These are phyloP conservation scores for Paulownia fortunei DNA, from an alignment of 257 asterid species.

Conservation along the genomic window DNA sequence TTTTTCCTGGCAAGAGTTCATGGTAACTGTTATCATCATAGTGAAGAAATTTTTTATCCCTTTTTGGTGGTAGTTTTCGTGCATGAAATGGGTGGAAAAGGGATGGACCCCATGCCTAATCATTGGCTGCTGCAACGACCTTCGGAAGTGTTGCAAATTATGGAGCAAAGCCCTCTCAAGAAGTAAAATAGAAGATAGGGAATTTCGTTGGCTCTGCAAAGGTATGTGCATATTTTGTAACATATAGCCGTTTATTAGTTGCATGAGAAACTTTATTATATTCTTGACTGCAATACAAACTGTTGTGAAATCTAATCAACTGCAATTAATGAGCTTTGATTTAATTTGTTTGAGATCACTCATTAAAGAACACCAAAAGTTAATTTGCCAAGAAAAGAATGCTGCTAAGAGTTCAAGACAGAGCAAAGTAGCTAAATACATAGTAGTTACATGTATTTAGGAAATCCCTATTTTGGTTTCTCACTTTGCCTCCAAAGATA, in stretches of 20 bases:
- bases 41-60: background rate
- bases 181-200: background rate
- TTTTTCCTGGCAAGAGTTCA: background rate
- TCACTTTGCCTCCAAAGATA: background rate
- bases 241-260: background rate
- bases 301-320: background rate
- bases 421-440: background rate
- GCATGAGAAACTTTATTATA: background rate
- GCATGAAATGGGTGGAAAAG: background rate
- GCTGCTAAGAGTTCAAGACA: background rate
- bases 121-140: background rate
- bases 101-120: background rate
- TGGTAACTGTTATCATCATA: background rate
- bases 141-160: background rate
- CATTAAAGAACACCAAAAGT: background rate
- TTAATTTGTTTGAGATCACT: background rate
- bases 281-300: background rate
- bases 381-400: background rate
- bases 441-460: background rate
- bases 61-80: background rate
- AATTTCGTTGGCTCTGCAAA: background rate
- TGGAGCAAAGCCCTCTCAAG: background rate
- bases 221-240: too few relatives aligned
- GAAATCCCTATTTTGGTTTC: background rate
- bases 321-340: background rate